Base-by-base conservation (phyloP, 2,329 filamentous ascomycete genomes). In the Trichoderma afroharzianum region DNA sequence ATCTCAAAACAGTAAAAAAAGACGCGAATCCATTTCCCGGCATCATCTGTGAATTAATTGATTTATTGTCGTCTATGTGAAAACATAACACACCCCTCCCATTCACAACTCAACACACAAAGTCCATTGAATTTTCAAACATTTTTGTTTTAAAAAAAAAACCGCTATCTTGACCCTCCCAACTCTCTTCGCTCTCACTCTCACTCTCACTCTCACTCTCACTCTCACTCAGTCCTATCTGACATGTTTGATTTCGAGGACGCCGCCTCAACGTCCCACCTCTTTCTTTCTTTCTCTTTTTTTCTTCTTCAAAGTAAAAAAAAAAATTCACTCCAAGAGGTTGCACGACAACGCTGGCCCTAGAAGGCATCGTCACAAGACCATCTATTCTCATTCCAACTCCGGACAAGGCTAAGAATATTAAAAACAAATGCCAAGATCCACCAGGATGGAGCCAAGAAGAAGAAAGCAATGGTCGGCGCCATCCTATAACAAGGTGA, bases 351-450 rank as follows among this genome's bases (percentile, higher is more conserved):
- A 71, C 70, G 59, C 63, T 63, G 57, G 63, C 57, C 69, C 63
- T 33, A 28, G 61, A 68, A 68, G 70, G 57, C 63, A 55, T 58
- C 64, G 63, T 63, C 57, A 71, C 63, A 68, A 68, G 57, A 55
- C 70, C 63, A 63, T 71, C 70, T 71, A 71, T 71, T 71, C 57
- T 71, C 63, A 68, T 71, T 67, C 70, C 70, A 71, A 71, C 70
- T 71, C 70, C 71, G 70, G 57, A 64, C 57, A 68, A 72, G 67
- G 71, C 58, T 72, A 72, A 72, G 50, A 64, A 59, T 72, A 72
- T 72, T 72, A 72, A 70, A 59, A 72, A 70, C 61, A 72, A 70
- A 70, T 58, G 66, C 71, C 71, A 70, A 58, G 36, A 26, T 63
- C 71, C 71, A 72, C 71, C 67, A 70, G 66, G 71, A 72, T 64